Base-by-base conservation (phyloP, 805 yeast genomes). In the Sugiyamaella smithiae region DNA sequence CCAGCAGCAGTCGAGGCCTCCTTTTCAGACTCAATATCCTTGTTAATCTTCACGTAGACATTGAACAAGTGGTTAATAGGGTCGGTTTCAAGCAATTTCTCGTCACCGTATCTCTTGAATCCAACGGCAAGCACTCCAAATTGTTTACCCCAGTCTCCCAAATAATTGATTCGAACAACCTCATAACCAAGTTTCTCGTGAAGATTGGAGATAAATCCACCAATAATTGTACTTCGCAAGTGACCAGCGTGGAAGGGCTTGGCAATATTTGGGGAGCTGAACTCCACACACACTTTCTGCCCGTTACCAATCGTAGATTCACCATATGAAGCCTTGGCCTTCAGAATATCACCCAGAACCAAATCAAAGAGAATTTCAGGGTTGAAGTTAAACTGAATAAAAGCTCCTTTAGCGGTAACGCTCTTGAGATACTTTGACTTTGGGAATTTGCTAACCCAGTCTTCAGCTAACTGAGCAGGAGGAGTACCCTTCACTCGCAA, bases 171-270 rank as follows among this genome's bases (percentile, higher is more conserved):
- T 71, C 97, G 81, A 57, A 78, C 71, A 40, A 93, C 99, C n/a
- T 88, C 79, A 87, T 91, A 93, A 41, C 98, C 99, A 50, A 84
- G 74, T 58, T 80, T 82, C 70, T 89, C 97, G 66, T 93, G 87
- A 66, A 93, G 75, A 69, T 90, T 91, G 35, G 96, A 72, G 43
- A 93, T 68, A 73, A 89, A 93, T 12, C 98, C 98, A 60, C 99
- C 99, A 66, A 93, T 93, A 64, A 93, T 93, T 40, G 99, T 93
- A 26, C 96, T 86, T 71, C 99, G 84, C 69, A 93, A 80, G 69
- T 93, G 99, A 52, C 99, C 99, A 48, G 99, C 99, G 66, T 93
- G 99, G 85, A 93, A 93, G 9, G 99, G 99, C 72, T 93, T 93
- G 57, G 99, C 99, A 63, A 93, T 91, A 70, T 93, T 93, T 56